Conservation (phyloP, 2,329 filamentous ascomycete species). For the Botryotinia convoluta region DNA sequence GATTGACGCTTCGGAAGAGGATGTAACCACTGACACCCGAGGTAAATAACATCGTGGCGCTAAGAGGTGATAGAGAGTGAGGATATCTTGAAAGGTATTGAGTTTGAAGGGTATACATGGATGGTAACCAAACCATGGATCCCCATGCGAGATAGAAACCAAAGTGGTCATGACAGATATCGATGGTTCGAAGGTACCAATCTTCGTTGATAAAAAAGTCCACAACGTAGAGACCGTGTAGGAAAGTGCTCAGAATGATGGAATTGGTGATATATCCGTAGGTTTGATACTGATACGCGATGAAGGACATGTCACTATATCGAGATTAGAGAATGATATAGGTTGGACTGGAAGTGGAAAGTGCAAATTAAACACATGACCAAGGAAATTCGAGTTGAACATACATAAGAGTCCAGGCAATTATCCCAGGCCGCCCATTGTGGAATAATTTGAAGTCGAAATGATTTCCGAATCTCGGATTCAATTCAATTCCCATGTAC, state of each 20-base stretch:
- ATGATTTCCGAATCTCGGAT: slow-evolving; percentile 43
- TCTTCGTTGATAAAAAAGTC: slow-evolving; percentile 51
- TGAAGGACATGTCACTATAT: slow-evolving; percentile 41
- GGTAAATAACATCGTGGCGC: slow-evolving; percentile 34
- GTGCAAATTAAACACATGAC: slow-evolving; percentile 1
- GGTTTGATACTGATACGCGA: slow-evolving; percentile 44
- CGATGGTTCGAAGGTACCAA: slow-evolving; percentile 47
- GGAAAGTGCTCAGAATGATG: slow-evolving; percentile 44
- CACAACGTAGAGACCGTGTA: slow-evolving; percentile 47
- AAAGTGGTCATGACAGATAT: slow-evolving; percentile 45
- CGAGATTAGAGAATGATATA: slow-evolving; percentile 1
- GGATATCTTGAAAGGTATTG: slow-evolving; percentile 48
- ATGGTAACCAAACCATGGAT: slow-evolving; percentile 46
- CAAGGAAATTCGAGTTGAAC: slow-evolving; percentile 20
- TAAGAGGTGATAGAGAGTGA: slow-evolving; percentile 33
- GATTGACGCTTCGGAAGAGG: slow-evolving; percentile 46
- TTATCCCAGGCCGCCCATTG: slow-evolving; percentile 48
- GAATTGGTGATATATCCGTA: slow-evolving; percentile 43
- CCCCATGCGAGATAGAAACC: slow-evolving; percentile 46
- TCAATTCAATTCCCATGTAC: slow-evolving; percentile 48
- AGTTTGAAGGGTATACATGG: slow-evolving; percentile 47
- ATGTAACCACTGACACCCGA: slow-evolving; percentile 43
- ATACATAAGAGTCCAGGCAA: slow-evolving; percentile 48
- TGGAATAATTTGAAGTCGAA: slow-evolving; percentile 50
- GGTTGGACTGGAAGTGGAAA: background rate